Evolutionary conservation across 2,329 filamentous ascomycete genomes (phyloP).

Genomic region (Botrytis pseudocinerea): DNA sequence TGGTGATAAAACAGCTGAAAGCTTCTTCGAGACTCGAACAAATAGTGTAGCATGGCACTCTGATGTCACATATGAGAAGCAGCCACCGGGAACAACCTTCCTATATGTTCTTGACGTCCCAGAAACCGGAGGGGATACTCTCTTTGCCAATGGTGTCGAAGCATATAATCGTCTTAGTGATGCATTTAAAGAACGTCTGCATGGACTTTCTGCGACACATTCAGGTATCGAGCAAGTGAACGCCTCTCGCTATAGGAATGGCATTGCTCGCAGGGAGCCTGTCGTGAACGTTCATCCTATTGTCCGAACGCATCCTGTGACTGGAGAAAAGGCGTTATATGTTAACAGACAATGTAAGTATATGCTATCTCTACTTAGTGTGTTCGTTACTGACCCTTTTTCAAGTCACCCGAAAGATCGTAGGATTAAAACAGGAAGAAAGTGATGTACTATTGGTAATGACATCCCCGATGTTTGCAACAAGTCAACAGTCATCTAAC

Average conservation of each 20-base stretch:
- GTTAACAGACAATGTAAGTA: constrained; percentile 78
- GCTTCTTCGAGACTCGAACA: constrained; percentile 68
- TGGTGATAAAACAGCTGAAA: constrained; percentile 58
- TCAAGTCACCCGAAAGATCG: constrained; percentile 75
- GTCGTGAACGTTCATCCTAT: constrained; percentile 74
- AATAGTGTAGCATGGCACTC: constrained; percentile 88
- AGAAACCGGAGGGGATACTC: constrained; percentile 76
- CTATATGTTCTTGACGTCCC: constrained; percentile 85
- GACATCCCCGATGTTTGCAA: neutral
- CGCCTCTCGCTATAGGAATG: constrained; percentile 63
- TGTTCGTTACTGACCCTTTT: constrained; percentile 19
- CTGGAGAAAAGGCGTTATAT: constrained; percentile 80
- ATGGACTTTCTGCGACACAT: constrained; percentile 78
- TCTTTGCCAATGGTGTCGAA: constrained; percentile 77
- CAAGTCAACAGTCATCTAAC: constrained; percentile 45
- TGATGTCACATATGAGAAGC: constrained; percentile 83
- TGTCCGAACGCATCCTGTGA: constrained; percentile 77
- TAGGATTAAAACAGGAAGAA: constrained; percentile 85
- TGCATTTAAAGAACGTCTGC: constrained; percentile 74
- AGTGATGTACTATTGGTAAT: constrained; percentile 65
- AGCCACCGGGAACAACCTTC: constrained; percentile 89
- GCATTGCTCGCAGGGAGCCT: constrained; percentile 73
- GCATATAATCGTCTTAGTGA: constrained; percentile 81
- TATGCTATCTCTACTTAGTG: neutral
- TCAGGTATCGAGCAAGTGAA: constrained; percentile 80